A percentile compares a stretch with the other conserved stretches of the same genome.
phyloP scores from a whole-genome alignment of 192 early-diverging fungal species.

The Diversispora epigaea region DNA sequence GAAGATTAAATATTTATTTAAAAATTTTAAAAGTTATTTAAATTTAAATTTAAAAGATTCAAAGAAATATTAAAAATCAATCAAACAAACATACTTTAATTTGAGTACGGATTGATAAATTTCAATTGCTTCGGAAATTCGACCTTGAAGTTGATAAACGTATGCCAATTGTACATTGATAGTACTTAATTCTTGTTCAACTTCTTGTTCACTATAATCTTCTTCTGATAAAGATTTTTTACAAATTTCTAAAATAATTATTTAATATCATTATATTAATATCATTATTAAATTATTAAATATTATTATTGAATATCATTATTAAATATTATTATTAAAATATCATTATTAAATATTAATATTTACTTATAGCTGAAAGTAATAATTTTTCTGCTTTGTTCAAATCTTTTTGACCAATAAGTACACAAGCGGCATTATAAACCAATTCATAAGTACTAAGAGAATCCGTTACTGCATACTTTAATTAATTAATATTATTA shows the following conservation, averaged over 20 bases:
- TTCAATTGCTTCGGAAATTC: conserved; percentile 50
- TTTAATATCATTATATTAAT: not conserved
- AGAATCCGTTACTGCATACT: conserved; percentile 37
- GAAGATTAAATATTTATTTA: not conserved
- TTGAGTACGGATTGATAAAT: conserved; percentile 60
- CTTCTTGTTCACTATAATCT: conserved; percentile 62
- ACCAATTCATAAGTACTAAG: conserved; percentile 60
- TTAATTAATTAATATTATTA: not conserved
- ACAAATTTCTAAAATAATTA: conserved; percentile 42
- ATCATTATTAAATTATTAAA: no score
- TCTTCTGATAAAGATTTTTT: conserved; percentile 47
- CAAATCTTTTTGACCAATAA: conserved; percentile 55
- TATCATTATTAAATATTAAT: no score
- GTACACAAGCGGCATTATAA: conserved; percentile 65
- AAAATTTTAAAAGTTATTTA: not conserved
- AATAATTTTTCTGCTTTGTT: conserved; percentile 53
- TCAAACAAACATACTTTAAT: conserved; percentile 44
- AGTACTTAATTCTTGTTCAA: conserved; percentile 63
- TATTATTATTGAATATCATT: no score
- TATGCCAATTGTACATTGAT: conserved; percentile 67
- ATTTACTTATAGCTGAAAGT: conserved; percentile 55
- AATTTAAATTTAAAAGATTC: not conserved
- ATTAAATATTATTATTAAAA: no score
- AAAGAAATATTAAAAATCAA: not conserved
- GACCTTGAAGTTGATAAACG: conserved; percentile 63